Evolutionary conservation across 2,329 filamentous ascomycete species (phyloP), one percentile per base, ranked within the genome.

Genomic region (Fusarium xylarioides): DNA sequence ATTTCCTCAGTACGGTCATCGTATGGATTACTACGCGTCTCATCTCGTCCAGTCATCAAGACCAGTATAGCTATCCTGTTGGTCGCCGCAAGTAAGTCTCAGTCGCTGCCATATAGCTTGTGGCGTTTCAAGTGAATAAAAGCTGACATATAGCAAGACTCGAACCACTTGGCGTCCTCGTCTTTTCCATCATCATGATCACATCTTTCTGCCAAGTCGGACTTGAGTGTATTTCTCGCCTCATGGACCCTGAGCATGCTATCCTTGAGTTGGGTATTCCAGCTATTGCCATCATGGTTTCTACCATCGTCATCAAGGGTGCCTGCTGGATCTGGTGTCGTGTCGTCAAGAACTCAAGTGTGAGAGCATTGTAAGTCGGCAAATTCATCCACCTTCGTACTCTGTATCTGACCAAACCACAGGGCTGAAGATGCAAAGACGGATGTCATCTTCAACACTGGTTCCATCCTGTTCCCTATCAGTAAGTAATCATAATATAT

Each of bases 381-480:
- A n/a, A 66, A 53, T 42, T 46, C n/a, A 38, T 50, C 55, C 28
- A 62, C 15, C 23, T 38, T 32, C 16, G n/a, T 12, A 43, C 15
- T 23, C 21, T 11, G 32, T 34, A 16, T 57, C 66, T 71, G 68
- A 73, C 42, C 28, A 47, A 56, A 30, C n/a, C 59, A 37, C 50
- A 86, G 84, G 60, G 86, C 86, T 38, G 84, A 87, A 34, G 86
- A 88, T 70, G 86, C 86, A 58, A 84, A 86, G 78, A 92, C 93
- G 0, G 93, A 97, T 78, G 93, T 97, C 34, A 91, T 97, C 37
- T 97, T 97, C 88, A 97, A 97, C 82, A 90, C 90, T 2, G 95
- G 96, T 77, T 95, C 92, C 72, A 96, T 97, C 78, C 87, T 96
- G 30, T 97, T 97, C 79, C 95, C 95, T 3, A 89, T 97, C 14